Evolutionary conservation across 306 rosid genomes (phyloP), one percentile per base, ranked within the genome.

Genomic region (Rubus parviflorus): DNA sequence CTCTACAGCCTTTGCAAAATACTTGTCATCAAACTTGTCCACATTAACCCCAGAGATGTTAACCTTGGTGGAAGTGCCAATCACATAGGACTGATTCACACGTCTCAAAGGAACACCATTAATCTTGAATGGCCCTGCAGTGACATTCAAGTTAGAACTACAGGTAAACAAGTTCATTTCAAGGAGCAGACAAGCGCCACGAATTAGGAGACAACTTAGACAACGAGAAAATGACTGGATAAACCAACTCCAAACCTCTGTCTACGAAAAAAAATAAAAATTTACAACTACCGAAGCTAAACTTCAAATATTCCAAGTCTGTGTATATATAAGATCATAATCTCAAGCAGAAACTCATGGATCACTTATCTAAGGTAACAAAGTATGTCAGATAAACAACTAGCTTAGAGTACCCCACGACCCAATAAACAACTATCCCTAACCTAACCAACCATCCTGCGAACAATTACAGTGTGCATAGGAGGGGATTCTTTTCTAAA

Each of bases 61-160:
- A 25, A 84, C 75, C 84, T 80, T 80, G 64, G 84, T 80, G 64
- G 82, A 80, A 61, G 87, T 84, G 49, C 74, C 84, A 69, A 80
- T 80, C 77, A 80, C 77, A 54, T 80, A 84, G 17, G 84, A 43
- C 48, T 84, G 87, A 66, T 84, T 84, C 77, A 84, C 84, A 10
- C 84, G 82, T 77, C 84, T 84, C 71, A 80, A 69, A 2, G 87
- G 82, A 68, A 84, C 84, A 70, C 87, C 87, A 61, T 77, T 84
- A 19, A 84, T 37, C 57, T 73, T 84, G 73, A 80, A 84, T 22
- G 87, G 84, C 42, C 87, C 84, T 84, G 67, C 47, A 42, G 53
- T 10, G 15, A 10, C 52, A 63, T 13, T 68, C 70, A 25, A 66
- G 19, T 57, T 60, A 25, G 40, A 22, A 17, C 7, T 23, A 73